These are phyloP conservation scores for Coniochaeta sp. DNA, from an alignment of 2,329 filamentous ascomycete genomes.

Conservation along the genomic window DNA sequence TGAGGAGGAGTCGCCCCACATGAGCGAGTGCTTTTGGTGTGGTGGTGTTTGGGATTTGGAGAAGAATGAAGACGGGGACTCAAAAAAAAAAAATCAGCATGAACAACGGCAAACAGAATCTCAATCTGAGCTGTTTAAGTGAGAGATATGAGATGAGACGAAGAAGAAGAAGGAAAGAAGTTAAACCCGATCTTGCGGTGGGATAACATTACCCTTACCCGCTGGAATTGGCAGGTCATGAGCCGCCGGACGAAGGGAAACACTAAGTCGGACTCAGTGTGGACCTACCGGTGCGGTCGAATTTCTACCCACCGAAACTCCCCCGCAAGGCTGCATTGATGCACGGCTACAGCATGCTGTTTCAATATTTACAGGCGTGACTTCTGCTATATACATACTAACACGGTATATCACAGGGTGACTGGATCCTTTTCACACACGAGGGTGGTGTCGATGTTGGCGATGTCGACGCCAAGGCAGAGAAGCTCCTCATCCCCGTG, in stretches of 20 bases:
- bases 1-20: not conserved
- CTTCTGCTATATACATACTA: conserved; percentile 4
- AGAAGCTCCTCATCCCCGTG: conserved; percentile 97
- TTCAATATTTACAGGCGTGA: not conserved
- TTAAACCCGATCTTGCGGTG: not conserved
- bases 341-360: not conserved
- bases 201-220: conserved; percentile 1
- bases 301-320: not conserved
- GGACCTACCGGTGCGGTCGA: not conserved
- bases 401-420: conserved; percentile 56
- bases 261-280: not conserved
- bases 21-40: conserved; percentile 1
- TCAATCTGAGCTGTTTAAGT: not conserved
- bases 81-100: not conserved
- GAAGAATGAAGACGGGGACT: not conserved
- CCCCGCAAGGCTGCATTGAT: too few species aligned
- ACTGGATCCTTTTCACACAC: conserved; percentile 99
- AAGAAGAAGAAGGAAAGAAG: not conserved
- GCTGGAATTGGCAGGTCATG: not conserved
- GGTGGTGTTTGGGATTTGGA: not conserved
- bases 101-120: not conserved
- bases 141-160: not conserved
- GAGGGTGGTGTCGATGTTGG: conserved; percentile 99
- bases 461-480: conserved; percentile 96
- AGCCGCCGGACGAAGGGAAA: conserved; percentile 5